phyloP scores from a whole-genome alignment of 306 rosid genomes.

The Carpinus fangiana region DNA sequence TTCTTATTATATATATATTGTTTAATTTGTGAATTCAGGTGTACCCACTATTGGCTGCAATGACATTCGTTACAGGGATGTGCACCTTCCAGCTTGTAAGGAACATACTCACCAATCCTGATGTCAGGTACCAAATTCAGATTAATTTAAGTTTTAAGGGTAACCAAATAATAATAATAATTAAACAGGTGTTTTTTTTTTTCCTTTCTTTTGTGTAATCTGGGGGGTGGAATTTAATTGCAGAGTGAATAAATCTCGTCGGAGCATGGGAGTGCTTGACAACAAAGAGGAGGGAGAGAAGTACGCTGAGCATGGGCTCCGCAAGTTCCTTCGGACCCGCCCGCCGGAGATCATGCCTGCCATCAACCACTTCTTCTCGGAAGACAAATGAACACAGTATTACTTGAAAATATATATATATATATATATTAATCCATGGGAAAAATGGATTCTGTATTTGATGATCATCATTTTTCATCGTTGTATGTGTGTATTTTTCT shows the following conservation, averaged over 20 bases:
- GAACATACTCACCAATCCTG: constrained; percentile 67
- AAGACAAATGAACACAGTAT: constrained; percentile 35
- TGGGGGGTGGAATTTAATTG: background rate
- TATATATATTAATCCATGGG: background rate
- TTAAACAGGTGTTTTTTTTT: background rate
- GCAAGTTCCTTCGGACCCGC: constrained; percentile 79
- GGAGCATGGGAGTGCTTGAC: constrained; percentile 65
- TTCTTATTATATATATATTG: background rate
- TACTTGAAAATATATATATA: background rate
- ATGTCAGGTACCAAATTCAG: constrained; percentile 55
- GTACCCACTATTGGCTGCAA: constrained; percentile 79
- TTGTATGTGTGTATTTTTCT: background rate
- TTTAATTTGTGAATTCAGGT: constrained; percentile 39
- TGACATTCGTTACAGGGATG: constrained; percentile 75
- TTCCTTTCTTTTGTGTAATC: background rate
- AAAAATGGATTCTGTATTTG: background rate
- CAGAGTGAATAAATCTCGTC: constrained; percentile 59
- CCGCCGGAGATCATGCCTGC: constrained; percentile 82
- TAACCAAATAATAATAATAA: too few relatives aligned
- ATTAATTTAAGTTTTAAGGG: background rate
- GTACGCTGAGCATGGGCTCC: constrained; percentile 66
- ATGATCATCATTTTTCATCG: background rate
- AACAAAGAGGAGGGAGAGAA: constrained; percentile 79
- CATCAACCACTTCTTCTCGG: constrained; percentile 69
- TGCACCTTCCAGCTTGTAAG: constrained; percentile 67